Conservation (phyloP, 1,139 yeast species). For the Saccharomyces hybrid region DNA sequence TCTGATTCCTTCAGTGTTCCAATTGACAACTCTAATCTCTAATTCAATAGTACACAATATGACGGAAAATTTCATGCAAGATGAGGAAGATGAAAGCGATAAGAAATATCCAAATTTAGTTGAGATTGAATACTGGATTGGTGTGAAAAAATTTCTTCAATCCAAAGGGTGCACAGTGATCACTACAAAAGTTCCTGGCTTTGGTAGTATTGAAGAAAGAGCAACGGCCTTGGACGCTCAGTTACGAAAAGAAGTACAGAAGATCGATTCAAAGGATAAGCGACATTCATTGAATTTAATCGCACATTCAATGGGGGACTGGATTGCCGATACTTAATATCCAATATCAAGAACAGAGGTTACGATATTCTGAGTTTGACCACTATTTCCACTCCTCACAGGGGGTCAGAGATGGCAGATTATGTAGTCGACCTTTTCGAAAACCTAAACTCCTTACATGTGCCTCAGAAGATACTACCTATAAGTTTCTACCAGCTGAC, state of each 20-base stretch:
- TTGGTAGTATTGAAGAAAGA: conserved; percentile 65
- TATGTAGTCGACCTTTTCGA: conserved; percentile 40
- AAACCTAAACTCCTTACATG: conserved; percentile 11
- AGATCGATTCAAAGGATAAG: conserved; percentile 28
- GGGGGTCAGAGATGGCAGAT: conserved; percentile 81
- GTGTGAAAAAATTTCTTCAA: conserved; percentile 57
- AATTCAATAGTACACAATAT: conserved; percentile 18
- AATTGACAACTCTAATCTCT: conserved; percentile 23
- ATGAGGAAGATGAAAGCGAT: conserved; percentile 14
- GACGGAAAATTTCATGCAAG: conserved; percentile 20
- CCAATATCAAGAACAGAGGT: conserved; percentile 40
- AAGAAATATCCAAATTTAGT: conserved; percentile 31
- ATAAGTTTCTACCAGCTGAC: conserved; percentile 54
- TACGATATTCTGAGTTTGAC: conserved; percentile 65
- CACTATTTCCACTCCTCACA: conserved; percentile 82
- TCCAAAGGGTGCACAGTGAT: conserved; percentile 59
- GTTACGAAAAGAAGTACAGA: conserved; percentile 40
- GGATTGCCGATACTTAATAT: conserved; percentile 70
- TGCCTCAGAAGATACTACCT: conserved; percentile 33
- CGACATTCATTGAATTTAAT: conserved; percentile 48
- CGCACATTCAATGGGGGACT: conserved; percentile 97
- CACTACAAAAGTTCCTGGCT: conserved; percentile 75
- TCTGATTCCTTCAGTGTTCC: conserved; percentile 40
- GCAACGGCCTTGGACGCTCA: conserved; percentile 52
- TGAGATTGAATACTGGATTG: conserved; percentile 71